phyloP scores from a whole-genome alignment of 768 basidiomycete genomes.

The Mycena olivaceomarginata region DNA sequence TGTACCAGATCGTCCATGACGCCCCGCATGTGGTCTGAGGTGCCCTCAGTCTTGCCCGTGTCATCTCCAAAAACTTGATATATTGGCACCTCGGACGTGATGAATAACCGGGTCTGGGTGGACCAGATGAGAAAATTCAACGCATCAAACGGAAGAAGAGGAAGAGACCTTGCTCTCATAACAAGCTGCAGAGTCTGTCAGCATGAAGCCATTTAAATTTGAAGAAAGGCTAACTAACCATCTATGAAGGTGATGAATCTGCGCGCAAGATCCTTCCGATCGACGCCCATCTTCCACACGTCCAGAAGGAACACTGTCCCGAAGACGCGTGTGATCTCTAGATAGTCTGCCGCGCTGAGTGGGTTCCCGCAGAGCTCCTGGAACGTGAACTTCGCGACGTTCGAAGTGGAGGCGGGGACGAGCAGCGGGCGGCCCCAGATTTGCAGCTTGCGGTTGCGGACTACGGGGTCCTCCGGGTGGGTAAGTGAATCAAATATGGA shows the following conservation, averaged over 20 bases:
- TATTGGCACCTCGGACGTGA: constrained; percentile 95
- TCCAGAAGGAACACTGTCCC: constrained; percentile 91
- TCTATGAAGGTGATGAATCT: constrained; percentile 99
- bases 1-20: constrained; percentile 97
- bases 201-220: constrained; percentile 9
- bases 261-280: constrained; percentile 93
- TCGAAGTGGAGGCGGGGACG: constrained; percentile 87
- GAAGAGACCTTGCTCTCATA: constrained; percentile 89
- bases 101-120: constrained; percentile 89
- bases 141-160: background rate
- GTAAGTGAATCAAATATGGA: constrained; percentile 85
- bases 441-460: constrained; percentile 77
- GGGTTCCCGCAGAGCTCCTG: constrained; percentile 91
- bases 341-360: constrained; percentile 95
- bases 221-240: constrained; percentile 65
- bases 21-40: constrained; percentile 92
- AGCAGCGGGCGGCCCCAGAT: constrained; percentile 94
- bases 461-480: constrained; percentile 65
- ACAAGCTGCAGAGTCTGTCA: constrained; percentile 72
- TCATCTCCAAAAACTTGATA: constrained; percentile 93
- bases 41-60: constrained; percentile 56
- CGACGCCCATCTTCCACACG: constrained; percentile 92
- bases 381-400: constrained; percentile 92
- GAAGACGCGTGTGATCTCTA: constrained; percentile 94
- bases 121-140: constrained; percentile 9